Evolutionary conservation across 108 stramenopile genomes (phyloP), one percentile per base, ranked within the genome.

Genomic region (Conticribra guillardii): DNA sequence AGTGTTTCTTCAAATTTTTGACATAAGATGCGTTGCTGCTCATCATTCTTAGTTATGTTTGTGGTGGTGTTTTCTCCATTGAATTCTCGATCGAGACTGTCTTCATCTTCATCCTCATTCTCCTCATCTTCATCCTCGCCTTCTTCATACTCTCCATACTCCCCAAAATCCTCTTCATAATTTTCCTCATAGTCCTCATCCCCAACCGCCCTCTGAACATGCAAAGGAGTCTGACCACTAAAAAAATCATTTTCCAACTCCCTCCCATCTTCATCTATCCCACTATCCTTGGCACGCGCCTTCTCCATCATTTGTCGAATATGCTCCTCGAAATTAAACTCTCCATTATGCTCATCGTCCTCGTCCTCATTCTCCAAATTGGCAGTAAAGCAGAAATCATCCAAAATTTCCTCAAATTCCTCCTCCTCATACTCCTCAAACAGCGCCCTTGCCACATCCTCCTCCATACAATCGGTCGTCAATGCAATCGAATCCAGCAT

Each of bases 281-380:
- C 84, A 46, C 47, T 71, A 28, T 79, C 70, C 57, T 89, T 71
- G 52, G 68, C 67, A 30, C 73, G 77, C 29, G 96, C 96, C 57
- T 90, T 92, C 22, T 89, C 89, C 78, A 98, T 96, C 51, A 99
- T 68, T n/a, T 37, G 52, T 14, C 81, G 82, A 60, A 99, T 89
- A 70, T 99, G 98, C 2, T 90, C 87, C 41, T 97, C 97, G 80
- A 90, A 99, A 59, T 99, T 94, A 70, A 99, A 99, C 37, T 60
- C 90, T 0, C 65, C 87, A 27, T 48, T 74, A 58, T 21, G 77
- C 15, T 71, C 74, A 11, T 51, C 82, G 41, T 56, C 73, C 1
- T 62, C 77, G 2, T 61, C 54, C 48, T 87, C 86, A 9, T 75
- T 76, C 61, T 87, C 95, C 56, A 80, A 50, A 14, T 90, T 92